These are phyloP conservation scores for Trametes versicolor DNA, from an alignment of 1,284 basidiomycete species.

Conservation along the genomic window DNA sequence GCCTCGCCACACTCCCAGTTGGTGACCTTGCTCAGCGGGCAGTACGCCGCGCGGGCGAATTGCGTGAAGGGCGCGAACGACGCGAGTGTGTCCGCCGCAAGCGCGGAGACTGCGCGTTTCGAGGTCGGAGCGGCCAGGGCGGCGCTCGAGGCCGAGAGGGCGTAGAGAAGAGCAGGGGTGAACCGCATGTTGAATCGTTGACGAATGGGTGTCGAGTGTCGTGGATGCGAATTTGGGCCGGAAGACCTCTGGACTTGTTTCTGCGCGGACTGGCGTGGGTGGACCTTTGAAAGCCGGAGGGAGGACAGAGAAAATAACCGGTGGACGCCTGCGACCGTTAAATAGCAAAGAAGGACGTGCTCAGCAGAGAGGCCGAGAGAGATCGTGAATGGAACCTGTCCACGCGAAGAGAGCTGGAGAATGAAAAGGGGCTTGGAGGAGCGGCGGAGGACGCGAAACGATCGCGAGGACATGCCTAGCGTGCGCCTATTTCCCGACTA, in stretches of 20 bases:
- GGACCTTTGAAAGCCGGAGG: slow-evolving; percentile 9
- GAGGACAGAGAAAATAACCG: slow-evolving; percentile 9
- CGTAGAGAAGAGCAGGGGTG: slow-evolving; percentile 13
- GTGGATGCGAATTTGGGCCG: slow-evolving; percentile 5
- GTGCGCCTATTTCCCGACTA: slow-evolving; percentile 6
- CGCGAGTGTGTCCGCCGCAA: slow-evolving; percentile 49
- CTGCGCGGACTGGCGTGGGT: slow-evolving; percentile 1
- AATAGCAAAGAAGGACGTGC: slow-evolving; percentile 13
- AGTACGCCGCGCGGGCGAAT: slow-evolving; percentile 64
- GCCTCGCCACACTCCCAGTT: slow-evolving; percentile 58
- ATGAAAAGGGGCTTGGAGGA: background rate
- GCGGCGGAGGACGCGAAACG: slow-evolving; percentile 17
- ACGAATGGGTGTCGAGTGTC: background rate
- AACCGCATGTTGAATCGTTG: slow-evolving; percentile 25
- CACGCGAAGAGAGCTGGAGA: background rate
- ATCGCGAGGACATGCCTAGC: slow-evolving; percentile 20
- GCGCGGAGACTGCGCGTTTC: slow-evolving; percentile 40
- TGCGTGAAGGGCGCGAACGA: slow-evolving; percentile 55
- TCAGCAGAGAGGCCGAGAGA: slow-evolving; percentile 8
- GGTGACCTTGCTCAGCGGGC: slow-evolving; percentile 49
- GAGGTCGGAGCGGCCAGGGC: slow-evolving; percentile 27
- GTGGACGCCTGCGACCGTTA: slow-evolving; percentile 25
- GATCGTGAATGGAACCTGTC: slow-evolving; percentile 6
- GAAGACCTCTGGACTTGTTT: slow-evolving; percentile 6
- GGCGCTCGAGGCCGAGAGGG: slow-evolving; percentile 15